Base-by-base conservation (phyloP, 768 basidiomycete genomes). In the Amanita thiersii region DNA sequence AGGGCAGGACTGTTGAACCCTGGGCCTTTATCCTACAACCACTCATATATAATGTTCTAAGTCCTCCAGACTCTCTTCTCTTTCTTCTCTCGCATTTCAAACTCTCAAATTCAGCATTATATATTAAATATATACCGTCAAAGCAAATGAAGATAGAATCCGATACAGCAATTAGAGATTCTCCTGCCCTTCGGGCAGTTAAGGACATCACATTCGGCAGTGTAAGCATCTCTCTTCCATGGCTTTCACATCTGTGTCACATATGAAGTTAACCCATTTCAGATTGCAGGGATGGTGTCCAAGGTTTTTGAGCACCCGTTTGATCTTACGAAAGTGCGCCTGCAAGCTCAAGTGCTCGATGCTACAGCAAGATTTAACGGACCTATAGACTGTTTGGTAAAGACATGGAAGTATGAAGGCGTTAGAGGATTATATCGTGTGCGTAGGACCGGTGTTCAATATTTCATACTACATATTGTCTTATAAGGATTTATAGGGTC, bases 261-360 rank as follows among this genome's bases (percentile, higher is more conserved):
- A 15, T 26, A 11, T 7, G 11, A 17, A 26, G 12, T 26, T n/a
- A 20, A 10, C 9, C 17, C 7, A 9, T 3, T 25, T 37, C 20
- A 86, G 86, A 56, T 75, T 17, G 86, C 90, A 38, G 89, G 90
- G 8, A 87, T 92, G 69, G 71, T 75, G 8, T 83, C 88, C 15
- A 88, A 90, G 61, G 70, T 91, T 5, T 83, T 93, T 50, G 91
- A 91, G 63, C 89, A 91, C 54, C 92, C 91, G 2, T 91, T 92
- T 53, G 91, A 94, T 64, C 72, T 94, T 26, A 84, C 87, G 48
- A 93, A 93, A 64, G 91, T 97, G 46, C 77, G 89, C 37, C 67
- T 96, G 10, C 91, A 94, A 63, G 75, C 86, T 3, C 91, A 94
- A 57, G 82, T 89, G 3, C 72, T 92, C 18, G 83, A 87, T 52